Evolutionary conservation across 495 filamentous ascomycete genomes (phyloP).

Genomic region (Ramalina intermedia): DNA sequence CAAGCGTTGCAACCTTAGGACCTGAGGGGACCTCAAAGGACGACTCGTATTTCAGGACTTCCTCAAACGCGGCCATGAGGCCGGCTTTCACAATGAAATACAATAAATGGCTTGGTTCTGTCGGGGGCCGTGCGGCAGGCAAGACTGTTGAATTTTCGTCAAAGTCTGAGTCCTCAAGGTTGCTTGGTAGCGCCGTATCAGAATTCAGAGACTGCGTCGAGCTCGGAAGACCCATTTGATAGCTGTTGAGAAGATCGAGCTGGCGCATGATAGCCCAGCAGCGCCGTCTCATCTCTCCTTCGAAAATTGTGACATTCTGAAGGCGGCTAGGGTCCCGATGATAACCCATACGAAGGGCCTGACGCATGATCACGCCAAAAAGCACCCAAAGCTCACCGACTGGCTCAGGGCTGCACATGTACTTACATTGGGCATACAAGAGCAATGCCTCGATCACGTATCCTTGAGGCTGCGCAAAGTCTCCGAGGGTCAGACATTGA

Average conservation of each 20-base stretch:
- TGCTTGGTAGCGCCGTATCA: slow-evolving; percentile 28
- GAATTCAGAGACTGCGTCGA: slow-evolving; percentile 29
- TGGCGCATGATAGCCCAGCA: slow-evolving; percentile 26
- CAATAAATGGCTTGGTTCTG: slow-evolving; percentile 23
- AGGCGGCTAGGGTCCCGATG: slow-evolving; percentile 30
- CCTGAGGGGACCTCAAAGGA: slow-evolving; percentile 18
- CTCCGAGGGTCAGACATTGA: slow-evolving; percentile 23
- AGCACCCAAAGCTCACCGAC: slow-evolving; percentile 25
- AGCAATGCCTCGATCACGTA: slow-evolving; percentile 28
- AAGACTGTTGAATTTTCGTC: slow-evolving; percentile 22
- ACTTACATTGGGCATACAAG: slow-evolving; percentile 25
- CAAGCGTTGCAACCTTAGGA: slow-evolving; percentile 23
- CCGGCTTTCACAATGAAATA: slow-evolving; percentile 28
- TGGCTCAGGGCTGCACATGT: slow-evolving; percentile 24
- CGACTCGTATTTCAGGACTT: slow-evolving; percentile 23
- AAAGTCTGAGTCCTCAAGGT: slow-evolving; percentile 31
- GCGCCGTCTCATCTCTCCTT: slow-evolving; percentile 33
- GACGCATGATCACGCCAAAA: slow-evolving; percentile 24
- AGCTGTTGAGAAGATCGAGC: slow-evolving; percentile 29
- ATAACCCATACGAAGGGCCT: slow-evolving; percentile 33
- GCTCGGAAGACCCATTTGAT: slow-evolving; percentile 32
- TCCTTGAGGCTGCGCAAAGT: slow-evolving; percentile 22
- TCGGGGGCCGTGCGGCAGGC: slow-evolving; percentile 23
- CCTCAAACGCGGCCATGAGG: slow-evolving; percentile 29
- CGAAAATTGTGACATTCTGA: slow-evolving; percentile 22